A percentile compares a stretch with the other conserved stretches of the same genome.
Evolutionary conservation across 2,329 filamentous ascomycete genomes (phyloP).

Genomic region (Stachybotrys chartarum): DNA sequence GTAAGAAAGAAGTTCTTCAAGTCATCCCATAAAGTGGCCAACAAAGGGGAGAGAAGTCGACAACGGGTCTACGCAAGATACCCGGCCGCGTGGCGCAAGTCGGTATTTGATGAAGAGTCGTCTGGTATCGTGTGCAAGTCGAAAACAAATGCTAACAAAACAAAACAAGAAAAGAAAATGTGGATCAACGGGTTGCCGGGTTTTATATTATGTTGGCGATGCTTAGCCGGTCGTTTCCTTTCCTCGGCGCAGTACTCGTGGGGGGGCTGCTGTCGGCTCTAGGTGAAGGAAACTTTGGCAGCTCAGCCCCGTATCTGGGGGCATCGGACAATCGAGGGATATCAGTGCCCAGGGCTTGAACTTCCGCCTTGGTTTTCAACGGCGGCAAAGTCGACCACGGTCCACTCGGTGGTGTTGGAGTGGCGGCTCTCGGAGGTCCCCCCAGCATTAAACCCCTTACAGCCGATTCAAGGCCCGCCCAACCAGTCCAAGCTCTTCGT

Average conservation of each 20-base stretch:
- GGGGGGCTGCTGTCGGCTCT: conserved; percentile 20
- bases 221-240: conserved; percentile 26
- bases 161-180: too few species aligned
- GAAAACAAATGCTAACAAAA: too few species aligned
- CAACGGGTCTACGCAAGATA: not conserved
- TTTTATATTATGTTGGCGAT: conserved; percentile 38
- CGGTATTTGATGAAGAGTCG: too few species aligned
- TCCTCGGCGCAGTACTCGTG: conserved; percentile 9
- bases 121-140: not conserved
- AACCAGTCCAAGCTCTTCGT: conserved; percentile 68
- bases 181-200: not conserved
- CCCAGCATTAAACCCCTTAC: conserved; percentile 17
- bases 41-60: not conserved
- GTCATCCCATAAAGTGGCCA: not conserved
- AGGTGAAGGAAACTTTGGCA: conserved; percentile 13
- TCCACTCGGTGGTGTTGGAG: conserved; percentile 22
- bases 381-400: conserved; percentile 23
- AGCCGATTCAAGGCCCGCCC: conserved; percentile 61
- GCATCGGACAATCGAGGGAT: conserved; percentile 21
- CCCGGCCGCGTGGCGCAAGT: not conserved
- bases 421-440: conserved; percentile 13
- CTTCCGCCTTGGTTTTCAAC: conserved; percentile 27
- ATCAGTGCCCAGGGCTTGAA: conserved; percentile 15
- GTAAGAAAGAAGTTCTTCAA: not conserved
- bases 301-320: conserved; percentile 19